Evolutionary conservation across 73 alveolate genomes (phyloP), one percentile per base, ranked within the genome.

Genomic region (Paramecium tetraurelia): DNA sequence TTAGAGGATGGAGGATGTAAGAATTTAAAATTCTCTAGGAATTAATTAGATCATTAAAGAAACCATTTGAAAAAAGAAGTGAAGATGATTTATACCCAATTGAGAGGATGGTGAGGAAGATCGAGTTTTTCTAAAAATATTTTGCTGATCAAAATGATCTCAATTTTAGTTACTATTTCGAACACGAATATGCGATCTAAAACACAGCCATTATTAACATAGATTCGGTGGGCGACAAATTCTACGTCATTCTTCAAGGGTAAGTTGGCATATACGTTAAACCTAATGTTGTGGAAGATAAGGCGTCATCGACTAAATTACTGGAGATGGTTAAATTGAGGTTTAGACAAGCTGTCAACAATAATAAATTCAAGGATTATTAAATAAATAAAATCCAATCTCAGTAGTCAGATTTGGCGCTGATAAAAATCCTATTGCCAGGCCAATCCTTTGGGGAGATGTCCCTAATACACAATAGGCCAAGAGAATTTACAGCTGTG

Each of bases 401-500:
- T 14, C 8, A 72, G 6, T 27, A 72, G 38, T 20, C 36, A 0
- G 86, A 86, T 21, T 20, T 86, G 20, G 69, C 40, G 10, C 63
- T 72, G 29, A 72, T 86, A 2, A 86, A 86, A 72, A 77, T 43
- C 8, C 36, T 86, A 68, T 21, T 29, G 9, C 85, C 63, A 22
- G 93, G 93, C 1, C 22, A 50, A 59, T 58, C 93, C 33, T 86
- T 86, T 68, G 93, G 93, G 24, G 93, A 86, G 41, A 21, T 68
- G 20, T 40, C 93, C 2, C 27, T 86, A 33, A 27, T 86, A 10
- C 41, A 86, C 7, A 86, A 86, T 63, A 86, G 70, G 21, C 83
- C 83, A 48, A 58, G 93, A 41, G 76, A 48, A 2, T 68, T 72
- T 40, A 86, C 87, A 6, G 70, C 70, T 59, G 85, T 86, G 3